A percentile compares a stretch with the other conserved stretches of the same genome.
Evolutionary conservation across 306 rosid genomes (phyloP).

Genomic region (Vicia sativa): DNA sequence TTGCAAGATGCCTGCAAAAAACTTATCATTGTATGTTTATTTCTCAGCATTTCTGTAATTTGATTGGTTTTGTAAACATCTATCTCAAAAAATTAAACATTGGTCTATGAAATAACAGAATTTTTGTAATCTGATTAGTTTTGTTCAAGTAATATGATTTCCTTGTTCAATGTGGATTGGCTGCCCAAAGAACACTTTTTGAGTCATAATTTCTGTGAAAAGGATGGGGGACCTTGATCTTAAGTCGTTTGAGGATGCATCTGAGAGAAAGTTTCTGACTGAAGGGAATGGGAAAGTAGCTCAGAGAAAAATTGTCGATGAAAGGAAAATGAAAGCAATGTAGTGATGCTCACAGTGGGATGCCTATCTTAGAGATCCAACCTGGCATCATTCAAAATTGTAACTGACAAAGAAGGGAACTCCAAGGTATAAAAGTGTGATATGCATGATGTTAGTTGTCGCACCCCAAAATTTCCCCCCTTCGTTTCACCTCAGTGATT

Average conservation of each 20-base stretch:
- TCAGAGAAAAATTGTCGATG: slow-evolving; percentile 17
- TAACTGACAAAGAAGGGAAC: slow-evolving; percentile 36
- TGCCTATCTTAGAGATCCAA: slow-evolving; percentile 57
- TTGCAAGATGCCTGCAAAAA: slow-evolving; percentile 85
- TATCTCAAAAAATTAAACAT: no score
- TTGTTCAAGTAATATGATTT: slow-evolving; percentile 20
- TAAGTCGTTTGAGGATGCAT: slow-evolving; percentile 54
- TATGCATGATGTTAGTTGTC: no score
- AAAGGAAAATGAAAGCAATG: slow-evolving; percentile 43
- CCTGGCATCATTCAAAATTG: slow-evolving; percentile 66
- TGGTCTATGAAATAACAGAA: slow-evolving; percentile 5
- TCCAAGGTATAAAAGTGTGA: no score
- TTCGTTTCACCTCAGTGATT: no score
- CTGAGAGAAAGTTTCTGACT: slow-evolving; percentile 40
- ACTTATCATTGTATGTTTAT: slow-evolving; percentile 50
- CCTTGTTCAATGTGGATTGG: slow-evolving; percentile 44
- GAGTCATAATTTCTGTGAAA: slow-evolving; percentile 48
- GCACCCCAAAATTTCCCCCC: no score
- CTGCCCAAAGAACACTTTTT: not conserved
- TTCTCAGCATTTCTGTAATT: not conserved
- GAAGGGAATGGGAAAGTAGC: slow-evolving; percentile 51
- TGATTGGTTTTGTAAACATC: no score
- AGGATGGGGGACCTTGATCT: slow-evolving; percentile 49
- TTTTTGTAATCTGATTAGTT: slow-evolving; percentile 2
- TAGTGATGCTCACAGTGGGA: slow-evolving; percentile 64